Evolutionary conservation across 495 filamentous ascomycete species (phyloP).

Genomic region (Pseudevernia furfuracea): DNA sequence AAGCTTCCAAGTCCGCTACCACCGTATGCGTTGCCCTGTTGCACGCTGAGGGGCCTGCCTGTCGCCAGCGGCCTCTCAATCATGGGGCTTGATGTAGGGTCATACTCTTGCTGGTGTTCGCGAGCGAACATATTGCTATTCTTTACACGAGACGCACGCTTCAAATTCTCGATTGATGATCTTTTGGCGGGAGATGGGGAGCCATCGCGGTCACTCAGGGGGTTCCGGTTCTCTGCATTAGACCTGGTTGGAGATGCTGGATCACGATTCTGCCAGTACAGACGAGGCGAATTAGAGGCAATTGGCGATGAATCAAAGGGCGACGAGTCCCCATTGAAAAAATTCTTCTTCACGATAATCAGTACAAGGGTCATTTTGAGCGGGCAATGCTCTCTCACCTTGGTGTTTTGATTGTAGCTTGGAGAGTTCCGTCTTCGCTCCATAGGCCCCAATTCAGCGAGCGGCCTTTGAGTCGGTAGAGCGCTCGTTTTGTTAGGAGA

Average conservation of each 20-base stretch:
- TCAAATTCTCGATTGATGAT: slow-evolving; percentile 85
- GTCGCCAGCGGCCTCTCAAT: slow-evolving; percentile 71
- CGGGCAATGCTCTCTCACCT: slow-evolving; percentile 43
- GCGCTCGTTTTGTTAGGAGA: slow-evolving; percentile 35
- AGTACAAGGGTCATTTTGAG: slow-evolving; percentile 17
- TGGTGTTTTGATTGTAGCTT: slow-evolving; percentile 60
- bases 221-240: slow-evolving; percentile 57
- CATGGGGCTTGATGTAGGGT: slow-evolving; percentile 65
- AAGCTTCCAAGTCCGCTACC: slow-evolving; percentile 42
- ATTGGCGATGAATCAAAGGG: slow-evolving; percentile 71
- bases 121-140: slow-evolving; percentile 93
- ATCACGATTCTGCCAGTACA: slow-evolving; percentile 81
- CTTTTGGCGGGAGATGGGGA: slow-evolving; percentile 65
- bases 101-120: slow-evolving; percentile 82
- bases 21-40: slow-evolving; percentile 56
- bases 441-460: slow-evolving; percentile 51
- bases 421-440: slow-evolving; percentile 63
- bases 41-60: slow-evolving; percentile 47
- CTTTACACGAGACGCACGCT: slow-evolving; percentile 88
- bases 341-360: slow-evolving; percentile 23
- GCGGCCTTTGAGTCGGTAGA: slow-evolving; percentile 39
- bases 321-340: slow-evolving; percentile 59
- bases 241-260: slow-evolving; percentile 52
- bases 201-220: slow-evolving; percentile 49
- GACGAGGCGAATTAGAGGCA: slow-evolving; percentile 59